A percentile compares a stretch with the other conserved stretches of the same genome.
These are phyloP conservation scores for Cytospora piceicola DNA, from an alignment of 2,329 filamentous ascomycete genomes.

Conservation along the genomic window DNA sequence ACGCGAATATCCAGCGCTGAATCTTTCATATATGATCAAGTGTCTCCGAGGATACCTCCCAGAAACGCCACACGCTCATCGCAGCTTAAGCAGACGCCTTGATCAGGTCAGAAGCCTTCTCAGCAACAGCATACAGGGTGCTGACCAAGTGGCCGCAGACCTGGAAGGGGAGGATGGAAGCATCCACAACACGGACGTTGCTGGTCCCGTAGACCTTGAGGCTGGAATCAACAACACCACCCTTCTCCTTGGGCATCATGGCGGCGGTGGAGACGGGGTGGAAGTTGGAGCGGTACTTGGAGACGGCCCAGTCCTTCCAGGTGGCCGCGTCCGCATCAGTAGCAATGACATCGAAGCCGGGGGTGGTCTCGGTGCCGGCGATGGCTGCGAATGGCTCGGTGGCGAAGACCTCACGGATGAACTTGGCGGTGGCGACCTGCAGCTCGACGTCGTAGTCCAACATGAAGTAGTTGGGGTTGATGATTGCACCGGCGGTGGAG, in stretches of 20 bases:
- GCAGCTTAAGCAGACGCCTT: conserved; percentile 7
- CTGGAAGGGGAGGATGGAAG: conserved; percentile 45
- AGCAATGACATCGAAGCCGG: conserved; percentile 29
- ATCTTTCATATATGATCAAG: not conserved
- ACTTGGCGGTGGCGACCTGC: conserved; percentile 41
- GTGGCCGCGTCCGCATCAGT: not conserved
- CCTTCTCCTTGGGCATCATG: conserved; percentile 46
- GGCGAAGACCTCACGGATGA: conserved; percentile 31
- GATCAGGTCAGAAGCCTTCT: conserved; percentile 41
- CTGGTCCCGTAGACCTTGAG: conserved; percentile 47
- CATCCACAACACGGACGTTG: conserved; percentile 49
- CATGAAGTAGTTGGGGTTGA: conserved; percentile 48
- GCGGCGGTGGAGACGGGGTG: conserved; percentile 44
- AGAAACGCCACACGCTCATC: not conserved
- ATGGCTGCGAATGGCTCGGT: conserved; percentile 28
- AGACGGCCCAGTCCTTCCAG: conserved; percentile 6
- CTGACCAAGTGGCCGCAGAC: conserved; percentile 47
- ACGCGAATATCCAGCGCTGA: not conserved
- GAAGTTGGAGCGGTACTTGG: conserved; percentile 40
- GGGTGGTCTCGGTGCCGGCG: conserved; percentile 29
- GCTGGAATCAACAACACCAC: conserved; percentile 46
- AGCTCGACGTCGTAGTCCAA: conserved; percentile 43
- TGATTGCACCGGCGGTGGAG: conserved; percentile 29
- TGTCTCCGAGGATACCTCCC: not conserved
- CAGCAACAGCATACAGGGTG: conserved; percentile 52